Evolutionary conservation across 805 yeast genomes (phyloP).

Genomic region (Saccharomycopsis malanga): DNA sequence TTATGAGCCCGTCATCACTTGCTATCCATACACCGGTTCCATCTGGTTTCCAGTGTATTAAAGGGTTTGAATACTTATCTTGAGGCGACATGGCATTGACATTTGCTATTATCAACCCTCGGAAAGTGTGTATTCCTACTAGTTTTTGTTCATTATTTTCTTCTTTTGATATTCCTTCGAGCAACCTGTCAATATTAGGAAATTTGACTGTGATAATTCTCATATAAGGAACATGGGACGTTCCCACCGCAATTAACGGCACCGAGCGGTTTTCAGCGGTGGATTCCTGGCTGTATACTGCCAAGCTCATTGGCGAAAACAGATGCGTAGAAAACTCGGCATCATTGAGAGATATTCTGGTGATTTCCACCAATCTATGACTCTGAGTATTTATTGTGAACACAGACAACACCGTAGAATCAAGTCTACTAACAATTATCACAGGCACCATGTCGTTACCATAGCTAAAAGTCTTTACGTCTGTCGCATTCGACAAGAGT

Average conservation of each 20-base stretch:
- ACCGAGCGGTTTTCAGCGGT: slow-evolving; percentile 10
- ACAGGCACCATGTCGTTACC: slow-evolving; percentile 28
- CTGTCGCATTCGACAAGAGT: slow-evolving; percentile 45
- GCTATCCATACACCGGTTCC: slow-evolving; percentile 55
- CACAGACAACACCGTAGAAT: slow-evolving; percentile 51
- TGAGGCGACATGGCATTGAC: slow-evolving; percentile 54
- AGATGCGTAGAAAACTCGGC: slow-evolving; percentile 62
- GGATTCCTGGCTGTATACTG: slow-evolving; percentile 26
- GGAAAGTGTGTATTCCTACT: slow-evolving; percentile 26
- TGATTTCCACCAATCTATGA: slow-evolving; percentile 29
- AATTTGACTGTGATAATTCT: slow-evolving; percentile 49
- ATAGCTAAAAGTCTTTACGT: slow-evolving; percentile 35
- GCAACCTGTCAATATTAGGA: slow-evolving; percentile 28
- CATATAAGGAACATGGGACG: slow-evolving; percentile 76
- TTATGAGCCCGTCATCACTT: slow-evolving; percentile 60
- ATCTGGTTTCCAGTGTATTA: slow-evolving; percentile 38
- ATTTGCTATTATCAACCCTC: slow-evolving; percentile 37
- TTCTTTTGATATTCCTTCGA: background rate
- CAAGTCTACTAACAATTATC: slow-evolving; percentile 50
- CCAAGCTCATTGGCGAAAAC: slow-evolving; percentile 49
- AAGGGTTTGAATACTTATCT: slow-evolving; percentile 54
- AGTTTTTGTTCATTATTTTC: slow-evolving; percentile 25
- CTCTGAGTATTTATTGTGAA: slow-evolving; percentile 23
- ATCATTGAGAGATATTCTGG: slow-evolving; percentile 57
- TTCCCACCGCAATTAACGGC: slow-evolving; percentile 50